Evolutionary conservation across 257 asterid species (phyloP), one percentile per base, ranked within the genome.

Genomic region (Plectranthus barbatus): DNA sequence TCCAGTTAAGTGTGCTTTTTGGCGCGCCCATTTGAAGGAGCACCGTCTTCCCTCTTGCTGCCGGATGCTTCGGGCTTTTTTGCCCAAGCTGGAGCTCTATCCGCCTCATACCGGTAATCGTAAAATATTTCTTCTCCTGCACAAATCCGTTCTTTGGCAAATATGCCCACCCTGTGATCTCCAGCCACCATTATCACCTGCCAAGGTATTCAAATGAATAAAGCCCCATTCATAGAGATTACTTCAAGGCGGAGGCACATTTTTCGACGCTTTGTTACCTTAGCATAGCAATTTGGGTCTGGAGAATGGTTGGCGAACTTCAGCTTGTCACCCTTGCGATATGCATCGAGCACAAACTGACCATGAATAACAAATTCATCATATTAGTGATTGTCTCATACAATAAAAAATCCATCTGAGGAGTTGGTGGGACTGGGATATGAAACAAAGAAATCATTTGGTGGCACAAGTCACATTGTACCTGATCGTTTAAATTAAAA

Each of bases 281-380:
- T 87, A 9, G 97, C 92, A 34, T 90, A 93, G 80, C 99, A 93
- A 73, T 87, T 93, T 45, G 99, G 96, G 65, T 79, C 82, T 20
- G 95, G 97, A 55, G 96, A 87, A 76, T 93, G 97, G 72, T 93
- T 87, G 29, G 99, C 94, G 53, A 93, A 85, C 84, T 93, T 90
- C 76, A 90, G 76, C 56, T 93, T 93, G 66, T 90, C 97, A 12
- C 97, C 96, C 77, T 84, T 87, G 39, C 97, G 87, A 55, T 77
- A 83, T 53, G 95, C 96, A 79, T 87, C 97, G 26, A 90, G 92
- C 74, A 93, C 94, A 81, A 83, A 87, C 99, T 93, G 85, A 68
- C 13, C 36, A 64, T n/a, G 44, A 64, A 62, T 45, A 37, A 77
- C 59, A 77, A 9, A 66, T n/a, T 13, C 23, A 29, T 70, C 56